A percentile compares a stretch with the other conserved stretches of the same genome.
Conservation (phyloP, 1,139 yeast genomes). For the Magnusiomyces sp. region DNA sequence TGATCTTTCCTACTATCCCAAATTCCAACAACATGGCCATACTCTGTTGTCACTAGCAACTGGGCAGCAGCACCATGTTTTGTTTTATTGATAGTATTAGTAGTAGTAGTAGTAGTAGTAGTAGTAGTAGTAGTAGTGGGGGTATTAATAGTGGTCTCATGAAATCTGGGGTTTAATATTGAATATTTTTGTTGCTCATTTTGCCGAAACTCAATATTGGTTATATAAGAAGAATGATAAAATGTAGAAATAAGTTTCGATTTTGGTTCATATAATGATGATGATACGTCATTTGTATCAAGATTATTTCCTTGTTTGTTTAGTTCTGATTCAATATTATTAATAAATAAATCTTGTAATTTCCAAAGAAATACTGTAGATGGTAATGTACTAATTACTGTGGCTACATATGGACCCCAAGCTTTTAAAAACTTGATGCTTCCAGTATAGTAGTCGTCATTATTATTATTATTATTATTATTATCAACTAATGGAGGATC, state of each 20-base stretch:
- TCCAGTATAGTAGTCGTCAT: no score
- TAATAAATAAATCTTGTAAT: background rate
- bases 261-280: background rate
- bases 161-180: background rate
- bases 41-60: background rate
- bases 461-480: no score
- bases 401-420: conserved; percentile 12
- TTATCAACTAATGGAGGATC: no score
- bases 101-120: no score
- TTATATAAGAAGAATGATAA: conserved; percentile 2
- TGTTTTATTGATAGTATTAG: no score
- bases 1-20: conserved; percentile 1
- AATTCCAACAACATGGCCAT: conserved; percentile 1
- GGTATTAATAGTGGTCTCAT: no score
- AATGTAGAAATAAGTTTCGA: background rate
- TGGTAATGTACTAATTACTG: conserved; percentile 14
- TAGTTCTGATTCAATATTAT: background rate
- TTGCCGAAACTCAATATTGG: background rate
- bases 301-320: background rate
- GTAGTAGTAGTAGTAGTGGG: no score
- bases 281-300: background rate
- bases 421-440: background rate
- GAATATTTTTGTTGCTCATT: background rate
- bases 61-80: no score
- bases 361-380: conserved; percentile 16